These are phyloP conservation scores for Fistulifera solaris DNA, from an alignment of 108 stramenopile species.

Conservation along the genomic window DNA sequence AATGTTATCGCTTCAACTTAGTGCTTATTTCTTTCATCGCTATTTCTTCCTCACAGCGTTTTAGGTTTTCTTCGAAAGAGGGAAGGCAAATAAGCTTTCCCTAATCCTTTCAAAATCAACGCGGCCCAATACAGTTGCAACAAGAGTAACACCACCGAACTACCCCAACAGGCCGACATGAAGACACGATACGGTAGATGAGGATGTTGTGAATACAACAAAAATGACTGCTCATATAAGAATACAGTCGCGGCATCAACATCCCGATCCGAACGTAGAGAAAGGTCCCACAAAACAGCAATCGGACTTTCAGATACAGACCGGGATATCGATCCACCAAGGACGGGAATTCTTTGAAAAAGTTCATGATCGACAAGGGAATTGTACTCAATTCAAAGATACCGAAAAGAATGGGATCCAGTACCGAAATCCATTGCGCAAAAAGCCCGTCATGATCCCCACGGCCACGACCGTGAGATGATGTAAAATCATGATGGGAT, in stretches of 20 bases:
- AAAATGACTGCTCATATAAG: too few relatives aligned
- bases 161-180: too few relatives aligned
- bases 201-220: too few relatives aligned
- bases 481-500: slow-evolving; percentile 54
- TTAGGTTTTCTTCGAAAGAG: too few relatives aligned
- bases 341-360: neutral
- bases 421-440: slow-evolving; percentile 48
- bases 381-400: slow-evolving; percentile 5
- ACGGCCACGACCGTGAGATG: slow-evolving; percentile 54
- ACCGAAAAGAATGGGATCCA: slow-evolving; percentile 11
- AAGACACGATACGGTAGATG: too few relatives aligned
- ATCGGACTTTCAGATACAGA: slow-evolving; percentile 2
- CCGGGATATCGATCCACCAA: slow-evolving; percentile 3
- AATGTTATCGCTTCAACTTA: too few relatives aligned
- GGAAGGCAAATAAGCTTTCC: neutral
- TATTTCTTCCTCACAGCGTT: too few relatives aligned
- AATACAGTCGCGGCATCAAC: slow-evolving; percentile 3
- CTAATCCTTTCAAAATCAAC: neutral
- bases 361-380: slow-evolving; percentile 3
- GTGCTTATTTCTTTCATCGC: too few relatives aligned
- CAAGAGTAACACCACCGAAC: neutral
- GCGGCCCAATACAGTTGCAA: slow-evolving; percentile 2
- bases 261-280: slow-evolving; percentile 7
- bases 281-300: slow-evolving; percentile 4
- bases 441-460: slow-evolving; percentile 22